Conservation (phyloP, 2,329 filamentous ascomycete species). For the Arthroderma uncinatum region DNA sequence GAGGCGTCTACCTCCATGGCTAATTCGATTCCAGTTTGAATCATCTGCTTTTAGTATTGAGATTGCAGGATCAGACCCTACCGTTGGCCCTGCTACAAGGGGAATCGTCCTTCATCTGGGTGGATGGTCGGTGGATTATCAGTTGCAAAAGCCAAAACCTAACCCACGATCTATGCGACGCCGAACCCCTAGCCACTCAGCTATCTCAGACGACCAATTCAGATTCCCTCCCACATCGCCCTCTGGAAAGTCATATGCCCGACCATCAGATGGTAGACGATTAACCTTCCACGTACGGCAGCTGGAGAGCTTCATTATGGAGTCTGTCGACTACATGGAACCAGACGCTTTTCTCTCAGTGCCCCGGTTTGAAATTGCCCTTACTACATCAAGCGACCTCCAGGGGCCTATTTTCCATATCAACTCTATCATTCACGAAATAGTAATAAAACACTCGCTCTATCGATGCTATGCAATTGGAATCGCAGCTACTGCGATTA, state of each 20-base stretch:
- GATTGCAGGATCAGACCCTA: conserved; percentile 74
- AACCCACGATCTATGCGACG: conserved; percentile 44
- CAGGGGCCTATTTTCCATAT: conserved; percentile 83
- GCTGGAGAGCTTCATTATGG: conserved; percentile 81
- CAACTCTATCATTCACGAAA: conserved; percentile 65
- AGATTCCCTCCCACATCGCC: conserved; percentile 42
- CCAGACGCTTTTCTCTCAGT: conserved; percentile 74
- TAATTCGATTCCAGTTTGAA: conserved; percentile 72
- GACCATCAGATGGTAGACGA: conserved; percentile 62
- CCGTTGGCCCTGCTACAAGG: conserved; percentile 68
- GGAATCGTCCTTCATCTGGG: conserved; percentile 80
- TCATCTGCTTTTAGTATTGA: conserved; percentile 84
- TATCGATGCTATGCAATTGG: conserved; percentile 86
- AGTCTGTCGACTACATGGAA: conserved; percentile 74
- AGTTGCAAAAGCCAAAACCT: conserved; percentile 63
- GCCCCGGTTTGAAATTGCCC: conserved; percentile 74
- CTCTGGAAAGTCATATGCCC: conserved; percentile 30
- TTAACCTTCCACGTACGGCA: conserved; percentile 70
- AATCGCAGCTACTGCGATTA: conserved; percentile 65
- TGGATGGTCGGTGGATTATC: conserved; percentile 79
- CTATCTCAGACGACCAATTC: conserved; percentile 53
- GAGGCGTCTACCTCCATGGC: conserved; percentile 69
- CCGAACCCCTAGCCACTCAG: conserved; percentile 61
- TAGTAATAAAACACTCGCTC: conserved; percentile 80
- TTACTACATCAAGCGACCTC: conserved; percentile 74